These are phyloP conservation scores for Nemania abortiva DNA, from an alignment of 2,329 filamentous ascomycete genomes.

Conservation along the genomic window DNA sequence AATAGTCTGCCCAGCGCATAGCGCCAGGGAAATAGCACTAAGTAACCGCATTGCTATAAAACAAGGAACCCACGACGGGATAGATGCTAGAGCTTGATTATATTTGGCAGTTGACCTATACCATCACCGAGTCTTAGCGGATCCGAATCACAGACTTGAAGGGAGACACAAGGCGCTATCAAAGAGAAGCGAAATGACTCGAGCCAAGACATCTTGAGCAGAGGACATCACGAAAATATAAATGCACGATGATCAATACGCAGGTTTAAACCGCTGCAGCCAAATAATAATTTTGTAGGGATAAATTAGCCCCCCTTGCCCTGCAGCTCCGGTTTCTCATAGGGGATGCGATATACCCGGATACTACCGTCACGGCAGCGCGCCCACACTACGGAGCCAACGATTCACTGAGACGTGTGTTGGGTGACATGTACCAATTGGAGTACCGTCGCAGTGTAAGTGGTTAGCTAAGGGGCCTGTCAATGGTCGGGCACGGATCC, in stretches of 20 bases:
- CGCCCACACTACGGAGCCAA: conserved; percentile 37
- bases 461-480: conserved; percentile 21
- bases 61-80: conserved; percentile 6
- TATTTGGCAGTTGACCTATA: conserved; percentile 18
- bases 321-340: conserved; percentile 42
- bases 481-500: conserved; percentile 27
- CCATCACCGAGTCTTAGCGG: conserved; percentile 18
- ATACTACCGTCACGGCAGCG: conserved; percentile 48
- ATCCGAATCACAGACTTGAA: conserved; percentile 17
- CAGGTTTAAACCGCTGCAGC: conserved; percentile 23
- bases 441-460: conserved; percentile 35
- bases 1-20: conserved; percentile 45
- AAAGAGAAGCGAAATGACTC: conserved; percentile 30
- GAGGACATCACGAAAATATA: conserved; percentile 32
- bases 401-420: conserved; percentile 34
- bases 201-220: conserved; percentile 30
- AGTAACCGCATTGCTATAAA: conserved; percentile 44
- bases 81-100: conserved; percentile 34
- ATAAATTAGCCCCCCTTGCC: conserved; percentile 40
- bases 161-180: conserved; percentile 18
- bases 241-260: conserved; percentile 26
- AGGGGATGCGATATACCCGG: conserved; percentile 49
- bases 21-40: conserved; percentile 42
- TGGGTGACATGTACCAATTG: conserved; percentile 30
- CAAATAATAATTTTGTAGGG: conserved; percentile 36